phyloP scores from a whole-genome alignment of 2,329 filamentous ascomycete species.

The Tolypocladium cylindrosporum region DNA sequence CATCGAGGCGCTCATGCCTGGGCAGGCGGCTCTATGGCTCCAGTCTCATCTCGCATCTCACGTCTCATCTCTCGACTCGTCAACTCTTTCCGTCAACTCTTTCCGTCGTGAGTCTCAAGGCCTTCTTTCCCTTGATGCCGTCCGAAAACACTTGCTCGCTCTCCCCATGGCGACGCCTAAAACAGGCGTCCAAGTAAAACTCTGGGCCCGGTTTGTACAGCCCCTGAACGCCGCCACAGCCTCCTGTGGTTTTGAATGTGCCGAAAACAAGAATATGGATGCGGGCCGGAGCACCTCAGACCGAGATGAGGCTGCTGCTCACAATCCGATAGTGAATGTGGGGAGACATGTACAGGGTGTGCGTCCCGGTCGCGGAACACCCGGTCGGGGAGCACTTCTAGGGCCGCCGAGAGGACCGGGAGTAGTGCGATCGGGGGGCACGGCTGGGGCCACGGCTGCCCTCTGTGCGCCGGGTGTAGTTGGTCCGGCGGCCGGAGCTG shows the following conservation, averaged over 20 bases:
- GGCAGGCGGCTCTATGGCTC: not conserved
- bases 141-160: not conserved
- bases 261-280: not conserved
- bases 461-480: slow-evolving; percentile 20
- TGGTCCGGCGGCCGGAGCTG: slow-evolving; percentile 34
- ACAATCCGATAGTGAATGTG: not conserved
- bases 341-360: slow-evolving; percentile 6
- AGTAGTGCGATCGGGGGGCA: slow-evolving; percentile 20
- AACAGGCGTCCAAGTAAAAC: not conserved
- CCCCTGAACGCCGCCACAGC: not conserved
- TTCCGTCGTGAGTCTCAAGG: not conserved
- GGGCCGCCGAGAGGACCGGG: slow-evolving; percentile 12
- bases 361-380: not conserved
- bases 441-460: slow-evolving; percentile 20
- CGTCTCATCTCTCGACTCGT: not conserved
- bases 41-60: not conserved
- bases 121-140: not conserved
- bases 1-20: not conserved
- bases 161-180: not conserved
- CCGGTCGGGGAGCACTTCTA: slow-evolving; percentile 5
- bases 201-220: not conserved
- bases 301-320: not conserved
- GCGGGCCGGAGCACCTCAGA: not conserved
- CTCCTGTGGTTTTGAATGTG: not conserved
- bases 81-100: not conserved